phyloP scores from a whole-genome alignment of 2,329 filamentous ascomycete species.

The Hypocrella siamensis region DNA sequence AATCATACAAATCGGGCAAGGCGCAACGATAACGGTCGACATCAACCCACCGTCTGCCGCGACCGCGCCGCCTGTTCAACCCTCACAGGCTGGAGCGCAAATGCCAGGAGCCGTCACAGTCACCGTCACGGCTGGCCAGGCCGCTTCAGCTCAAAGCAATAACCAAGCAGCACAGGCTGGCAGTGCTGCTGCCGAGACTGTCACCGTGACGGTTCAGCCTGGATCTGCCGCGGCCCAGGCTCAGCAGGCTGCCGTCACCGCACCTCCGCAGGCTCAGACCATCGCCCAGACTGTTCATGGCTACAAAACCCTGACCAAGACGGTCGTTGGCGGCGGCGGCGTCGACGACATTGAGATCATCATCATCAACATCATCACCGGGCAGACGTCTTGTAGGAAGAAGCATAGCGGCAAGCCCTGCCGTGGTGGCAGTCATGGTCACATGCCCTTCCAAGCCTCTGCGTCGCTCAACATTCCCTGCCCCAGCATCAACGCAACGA shows the following conservation, averaged over 20 bases:
- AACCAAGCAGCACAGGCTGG: neutral
- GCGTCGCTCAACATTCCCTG: conserved; percentile 9
- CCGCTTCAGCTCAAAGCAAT: neutral
- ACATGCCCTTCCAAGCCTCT: conserved; percentile 1
- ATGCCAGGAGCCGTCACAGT: neutral
- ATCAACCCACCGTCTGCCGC: too few species aligned
- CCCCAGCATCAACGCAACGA: conserved; percentile 9
- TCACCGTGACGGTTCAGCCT: conserved; percentile 5
- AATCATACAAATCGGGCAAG: too few species aligned
- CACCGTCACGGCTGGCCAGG: conserved; percentile 1
- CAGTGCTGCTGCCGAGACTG: conserved; percentile 4
- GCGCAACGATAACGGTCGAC: too few species aligned
- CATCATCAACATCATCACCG: conserved; percentile 15
- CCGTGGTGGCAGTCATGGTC: neutral
- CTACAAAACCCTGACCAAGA: conserved; percentile 10
- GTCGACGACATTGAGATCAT: conserved; percentile 14
- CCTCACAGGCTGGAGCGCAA: neutral
- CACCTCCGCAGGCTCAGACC: conserved; percentile 7
- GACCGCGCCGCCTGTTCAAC: too few species aligned
- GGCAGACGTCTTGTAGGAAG: conserved; percentile 12
- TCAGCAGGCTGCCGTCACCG: conserved; percentile 9
- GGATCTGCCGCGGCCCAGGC: conserved; percentile 6
- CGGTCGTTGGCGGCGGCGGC: conserved; percentile 8
- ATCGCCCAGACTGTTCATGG: conserved; percentile 5
- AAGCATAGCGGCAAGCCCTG: conserved; percentile 14